These are phyloP conservation scores for Talinum fruticosum DNA, from an alignment of 148 eudicot genomes.

Conservation along the genomic window DNA sequence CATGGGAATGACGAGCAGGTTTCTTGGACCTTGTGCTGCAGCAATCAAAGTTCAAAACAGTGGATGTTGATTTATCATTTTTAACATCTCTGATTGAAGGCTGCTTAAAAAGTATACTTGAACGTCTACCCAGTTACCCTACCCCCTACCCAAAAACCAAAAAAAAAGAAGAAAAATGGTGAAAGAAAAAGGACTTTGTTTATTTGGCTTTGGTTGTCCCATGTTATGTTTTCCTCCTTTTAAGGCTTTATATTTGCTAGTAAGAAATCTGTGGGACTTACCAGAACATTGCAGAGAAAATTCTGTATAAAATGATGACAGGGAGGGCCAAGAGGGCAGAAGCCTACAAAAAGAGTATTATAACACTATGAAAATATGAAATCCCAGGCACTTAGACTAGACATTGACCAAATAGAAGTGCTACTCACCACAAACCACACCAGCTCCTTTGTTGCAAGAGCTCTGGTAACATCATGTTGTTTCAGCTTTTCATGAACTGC, in stretches of 20 bases:
- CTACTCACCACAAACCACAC: slow-evolving; percentile 79
- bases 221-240: not conserved
- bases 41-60: not conserved
- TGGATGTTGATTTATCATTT: no score
- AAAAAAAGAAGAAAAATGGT: not conserved
- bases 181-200: not conserved
- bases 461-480: slow-evolving; percentile 64
- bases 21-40: slow-evolving; percentile 56
- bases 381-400: not conserved
- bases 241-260: not conserved
- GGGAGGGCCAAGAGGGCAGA: slow-evolving; percentile 88
- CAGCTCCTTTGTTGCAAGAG: slow-evolving; percentile 81
- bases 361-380: not conserved
- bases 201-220: not conserved
- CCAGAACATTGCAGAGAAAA: slow-evolving; percentile 61
- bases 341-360: slow-evolving; percentile 46
- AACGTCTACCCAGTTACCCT: not conserved
- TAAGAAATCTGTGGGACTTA: slow-evolving; percentile 27
- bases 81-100: no score
- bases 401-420: slow-evolving; percentile 8
- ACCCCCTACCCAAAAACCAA: not conserved
- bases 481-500: slow-evolving; percentile 63
- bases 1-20: slow-evolving; percentile 38
- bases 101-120: not conserved
- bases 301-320: slow-evolving; percentile 47